Evolutionary conservation across 805 yeast genomes (phyloP).

Genomic region (Kuraishia floccosa): DNA sequence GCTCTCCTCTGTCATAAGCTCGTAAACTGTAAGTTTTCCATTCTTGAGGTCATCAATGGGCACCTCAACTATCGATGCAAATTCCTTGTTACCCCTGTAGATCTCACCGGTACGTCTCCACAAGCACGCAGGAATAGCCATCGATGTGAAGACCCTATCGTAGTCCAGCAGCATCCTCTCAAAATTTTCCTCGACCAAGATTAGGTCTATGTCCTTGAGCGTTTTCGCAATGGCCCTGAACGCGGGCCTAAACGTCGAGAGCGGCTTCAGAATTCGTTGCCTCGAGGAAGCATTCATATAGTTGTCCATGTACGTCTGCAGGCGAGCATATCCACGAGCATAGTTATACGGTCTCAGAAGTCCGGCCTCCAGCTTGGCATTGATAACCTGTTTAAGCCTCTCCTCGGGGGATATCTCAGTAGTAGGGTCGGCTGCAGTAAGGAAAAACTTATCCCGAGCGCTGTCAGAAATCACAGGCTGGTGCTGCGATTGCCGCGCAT

Average conservation of each 20-base stretch:
- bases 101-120: constrained; percentile 98
- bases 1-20: constrained; percentile 89
- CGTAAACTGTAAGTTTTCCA: constrained; percentile 87
- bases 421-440: constrained; percentile 96
- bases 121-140: constrained; percentile 96
- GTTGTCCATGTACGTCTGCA: constrained; percentile 86
- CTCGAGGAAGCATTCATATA: constrained; percentile 79
- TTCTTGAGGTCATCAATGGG: constrained; percentile 84
- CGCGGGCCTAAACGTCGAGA: constrained; percentile 82
- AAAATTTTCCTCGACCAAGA: constrained; percentile 85
- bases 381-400: constrained; percentile 82
- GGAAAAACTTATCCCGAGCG: constrained; percentile 84
- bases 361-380: constrained; percentile 92
- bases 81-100: constrained; percentile 89
- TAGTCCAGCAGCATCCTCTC: constrained; percentile 90
- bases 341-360: constrained; percentile 85
- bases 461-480: constrained; percentile 44
- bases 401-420: constrained; percentile 92
- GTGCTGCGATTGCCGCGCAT: too few species aligned
- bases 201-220: constrained; percentile 81
- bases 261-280: constrained; percentile 76
- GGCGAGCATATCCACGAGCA: constrained; percentile 84
- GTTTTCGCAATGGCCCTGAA: constrained; percentile 88
- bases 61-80: constrained; percentile 87
- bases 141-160: constrained; percentile 89